These are phyloP conservation scores for Paramecium sexaurelia DNA, from an alignment of 73 alveolate species.

Conservation along the genomic window DNA sequence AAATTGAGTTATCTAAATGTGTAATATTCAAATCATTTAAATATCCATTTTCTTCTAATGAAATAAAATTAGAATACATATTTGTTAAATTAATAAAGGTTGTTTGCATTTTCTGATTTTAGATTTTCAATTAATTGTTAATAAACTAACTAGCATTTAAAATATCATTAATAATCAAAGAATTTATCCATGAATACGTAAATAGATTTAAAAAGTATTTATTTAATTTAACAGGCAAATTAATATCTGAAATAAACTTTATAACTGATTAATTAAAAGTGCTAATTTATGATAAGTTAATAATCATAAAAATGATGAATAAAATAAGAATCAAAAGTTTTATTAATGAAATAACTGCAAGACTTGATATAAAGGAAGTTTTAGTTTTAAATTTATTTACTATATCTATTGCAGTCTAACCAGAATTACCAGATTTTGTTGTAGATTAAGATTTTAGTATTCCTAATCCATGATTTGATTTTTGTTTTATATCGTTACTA, in stretches of 20 bases:
- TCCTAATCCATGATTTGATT: not conserved
- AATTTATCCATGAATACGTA: not conserved
- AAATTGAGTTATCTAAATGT: not conserved
- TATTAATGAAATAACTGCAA: not conserved
- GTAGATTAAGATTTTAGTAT: not conserved
- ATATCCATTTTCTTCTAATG: not conserved
- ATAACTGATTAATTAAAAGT: not conserved
- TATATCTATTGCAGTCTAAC: not conserved
- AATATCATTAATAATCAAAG: not conserved
- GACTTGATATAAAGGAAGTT: not conserved
- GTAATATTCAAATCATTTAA: not conserved
- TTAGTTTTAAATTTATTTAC: not conserved
- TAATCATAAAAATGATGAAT: not conserved
- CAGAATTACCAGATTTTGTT: not conserved
- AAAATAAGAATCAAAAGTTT: not conserved
- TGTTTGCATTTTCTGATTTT: not conserved
- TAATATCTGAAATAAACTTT: not conserved
- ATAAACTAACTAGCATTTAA: not conserved
- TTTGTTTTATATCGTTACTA: not conserved
- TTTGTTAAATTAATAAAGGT: not conserved
- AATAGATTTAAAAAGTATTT: conserved; percentile 30
- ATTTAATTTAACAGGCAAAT: not conserved
- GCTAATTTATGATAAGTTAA: not conserved
- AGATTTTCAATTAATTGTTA: not conserved
- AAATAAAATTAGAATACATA: not conserved